phyloP scores from a whole-genome alignment of 257 asterid species.

The Solanum medicagineum region DNA sequence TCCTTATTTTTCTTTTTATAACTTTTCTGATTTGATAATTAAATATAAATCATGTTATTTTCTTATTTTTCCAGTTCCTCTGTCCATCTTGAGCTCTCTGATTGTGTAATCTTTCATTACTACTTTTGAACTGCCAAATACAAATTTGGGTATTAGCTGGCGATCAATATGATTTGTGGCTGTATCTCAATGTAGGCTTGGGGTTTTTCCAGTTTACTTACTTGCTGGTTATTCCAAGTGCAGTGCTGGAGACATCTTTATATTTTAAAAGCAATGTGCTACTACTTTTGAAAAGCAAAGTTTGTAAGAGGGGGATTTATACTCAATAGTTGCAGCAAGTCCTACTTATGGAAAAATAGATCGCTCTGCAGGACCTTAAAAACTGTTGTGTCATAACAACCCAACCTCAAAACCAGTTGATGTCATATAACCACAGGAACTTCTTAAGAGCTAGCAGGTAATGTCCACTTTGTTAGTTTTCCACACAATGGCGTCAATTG shows the following conservation, averaged over 20 bases:
- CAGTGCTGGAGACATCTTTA: not conserved
- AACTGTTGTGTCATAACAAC: not conserved
- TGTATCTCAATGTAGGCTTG: not conserved
- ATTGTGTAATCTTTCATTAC: not conserved
- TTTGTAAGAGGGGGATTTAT: not conserved
- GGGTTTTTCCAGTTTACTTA: not conserved
- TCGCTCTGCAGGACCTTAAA: not conserved
- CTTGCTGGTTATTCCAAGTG: not conserved
- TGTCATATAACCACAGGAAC: not conserved
- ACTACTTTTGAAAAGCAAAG: not conserved
- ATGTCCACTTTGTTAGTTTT: not conserved
- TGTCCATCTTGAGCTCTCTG: not conserved
- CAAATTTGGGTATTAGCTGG: not conserved
- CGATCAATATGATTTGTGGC: not conserved
- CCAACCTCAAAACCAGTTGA: not conserved
- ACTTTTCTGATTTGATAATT: not conserved
- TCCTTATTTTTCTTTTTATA: constrained; percentile 9
- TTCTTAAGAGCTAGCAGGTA: not conserved
- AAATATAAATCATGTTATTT: not conserved
- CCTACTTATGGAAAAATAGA: not conserved
- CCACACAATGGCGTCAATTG: not conserved
- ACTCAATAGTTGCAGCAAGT: not conserved
- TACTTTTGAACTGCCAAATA: not conserved
- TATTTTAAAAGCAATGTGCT: not conserved
- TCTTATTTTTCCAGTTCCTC: not conserved